These are phyloP conservation scores for Ganoderma sinense DNA, from an alignment of 1,284 basidiomycete species.

Conservation along the genomic window DNA sequence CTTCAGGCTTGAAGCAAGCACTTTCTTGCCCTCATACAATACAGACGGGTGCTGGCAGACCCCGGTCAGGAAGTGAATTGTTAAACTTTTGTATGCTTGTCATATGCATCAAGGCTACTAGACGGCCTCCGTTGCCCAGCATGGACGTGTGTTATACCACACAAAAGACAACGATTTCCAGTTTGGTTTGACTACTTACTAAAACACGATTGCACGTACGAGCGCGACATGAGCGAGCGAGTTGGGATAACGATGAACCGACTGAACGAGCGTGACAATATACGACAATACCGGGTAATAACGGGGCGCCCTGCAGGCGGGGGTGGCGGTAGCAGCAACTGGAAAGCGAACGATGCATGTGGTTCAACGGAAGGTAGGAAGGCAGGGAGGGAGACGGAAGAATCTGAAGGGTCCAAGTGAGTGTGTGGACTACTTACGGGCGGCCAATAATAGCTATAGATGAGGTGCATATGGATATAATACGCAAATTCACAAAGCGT, in stretches of 20 bases:
- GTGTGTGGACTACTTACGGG: constrained; percentile 29
- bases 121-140: too few relatives aligned
- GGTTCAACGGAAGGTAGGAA: neutral
- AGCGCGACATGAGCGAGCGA: neutral
- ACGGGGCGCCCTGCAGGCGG: neutral
- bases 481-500: constrained; percentile 22
- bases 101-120: too few relatives aligned
- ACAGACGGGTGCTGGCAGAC: too few relatives aligned
- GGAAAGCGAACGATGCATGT: neutral
- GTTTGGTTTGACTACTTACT: neutral
- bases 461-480: constrained; percentile 38
- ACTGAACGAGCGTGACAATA: neutral
- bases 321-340: neutral
- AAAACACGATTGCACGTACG: constrained; percentile 2
- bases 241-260: constrained; percentile 1
- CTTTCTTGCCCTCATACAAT: too few relatives aligned
- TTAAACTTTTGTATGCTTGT: too few relatives aligned
- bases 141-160: neutral
- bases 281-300: neutral
- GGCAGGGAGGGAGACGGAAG: neutral
- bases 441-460: constrained; percentile 38
- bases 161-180: neutral
- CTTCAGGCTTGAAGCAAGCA: too few relatives aligned
- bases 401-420: constrained; percentile 30
- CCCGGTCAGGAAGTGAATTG: too few relatives aligned